Base-by-base conservation (phyloP, 768 basidiomycete species). In the Agrocybe pediades region DNA sequence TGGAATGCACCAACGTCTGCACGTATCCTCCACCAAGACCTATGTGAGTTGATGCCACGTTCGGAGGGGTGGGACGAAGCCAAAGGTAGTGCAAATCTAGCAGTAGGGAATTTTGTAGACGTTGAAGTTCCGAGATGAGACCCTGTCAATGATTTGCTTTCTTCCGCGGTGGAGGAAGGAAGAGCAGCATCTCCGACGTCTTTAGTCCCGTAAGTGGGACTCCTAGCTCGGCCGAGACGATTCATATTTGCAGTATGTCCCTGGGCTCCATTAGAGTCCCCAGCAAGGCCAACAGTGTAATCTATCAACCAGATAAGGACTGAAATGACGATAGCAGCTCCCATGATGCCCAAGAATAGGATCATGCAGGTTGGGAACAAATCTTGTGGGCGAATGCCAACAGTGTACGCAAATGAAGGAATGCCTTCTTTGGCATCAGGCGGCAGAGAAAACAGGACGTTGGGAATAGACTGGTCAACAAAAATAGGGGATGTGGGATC, bases 331-430 rank as follows among this genome's bases (percentile, higher is more conserved):
- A 92, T 80, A n/a, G 86, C 84, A 9, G 75, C 87, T 1, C 82
- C 90, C 25, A 90, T 70, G 59, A 97, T 86, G 17, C 82, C 78
- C 46, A 97, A 80, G 74, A 97, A 96, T 49, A 98, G 71, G 33
- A 84, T 74, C n/a, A 95, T 72, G 68, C 90, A 94, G 47, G 88
- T 85, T 19, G 82, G 81, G 63, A 97, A 92, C 43, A 95, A 77
- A 64, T 97, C 90, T 63, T 85, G 78, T 1, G 90, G 89, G 11
- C 85, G 83, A 4, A 98, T 65, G 25, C 96, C 97, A 39, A 96
- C 73, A 11, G 90, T 80, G 64, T 86, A 87, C 1, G 95, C 91
- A 66, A 95, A 95, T 2, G 90, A 87, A 15, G 83, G 75, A 41
- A 99, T 85, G 2, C 96, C 96, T 8, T 74, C 62, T 0, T 86